phyloP scores from a whole-genome alignment of 2,329 filamentous ascomycete genomes.

The Diplodia sapinea region DNA sequence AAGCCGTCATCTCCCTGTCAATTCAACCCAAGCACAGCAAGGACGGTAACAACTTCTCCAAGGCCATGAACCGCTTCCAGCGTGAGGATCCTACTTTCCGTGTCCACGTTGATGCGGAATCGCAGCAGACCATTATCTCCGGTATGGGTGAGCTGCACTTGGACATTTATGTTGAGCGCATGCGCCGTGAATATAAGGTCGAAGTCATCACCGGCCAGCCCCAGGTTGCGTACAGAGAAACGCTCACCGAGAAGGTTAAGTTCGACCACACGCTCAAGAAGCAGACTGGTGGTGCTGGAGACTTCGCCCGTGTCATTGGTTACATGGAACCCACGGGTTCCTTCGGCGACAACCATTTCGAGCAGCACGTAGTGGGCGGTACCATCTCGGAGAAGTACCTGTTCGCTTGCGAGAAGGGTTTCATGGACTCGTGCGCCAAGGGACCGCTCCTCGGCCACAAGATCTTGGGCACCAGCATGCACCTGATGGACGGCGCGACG shows the following conservation, averaged over 20 bases:
- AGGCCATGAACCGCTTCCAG: slow-evolving; percentile 98
- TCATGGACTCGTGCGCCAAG: slow-evolving; percentile 79
- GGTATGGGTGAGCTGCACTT: slow-evolving; percentile 98
- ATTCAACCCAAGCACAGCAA: slow-evolving; percentile 95
- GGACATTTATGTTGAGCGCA: slow-evolving; percentile 96
- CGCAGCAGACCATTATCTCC: slow-evolving; percentile 95
- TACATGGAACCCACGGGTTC: slow-evolving; percentile 85
- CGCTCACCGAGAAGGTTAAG: slow-evolving; percentile 76
- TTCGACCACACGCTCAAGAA: slow-evolving; percentile 96
- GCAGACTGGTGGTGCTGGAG: slow-evolving; percentile 92
- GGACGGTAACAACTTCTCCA: slow-evolving; percentile 92
- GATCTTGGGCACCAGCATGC: slow-evolving; percentile 87
- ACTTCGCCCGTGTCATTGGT: slow-evolving; percentile 90
- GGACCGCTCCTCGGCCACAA: slow-evolving; percentile 91
- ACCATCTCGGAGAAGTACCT: slow-evolving; percentile 95
- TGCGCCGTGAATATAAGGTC: slow-evolving; percentile 94
- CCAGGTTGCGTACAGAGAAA: slow-evolving; percentile 96
- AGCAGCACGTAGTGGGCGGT: slow-evolving; percentile 85
- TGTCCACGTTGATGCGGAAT: slow-evolving; percentile 88
- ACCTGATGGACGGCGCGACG: slow-evolving; percentile 93
- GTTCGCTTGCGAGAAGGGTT: slow-evolving; percentile 93
- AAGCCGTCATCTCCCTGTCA: slow-evolving; percentile 96
- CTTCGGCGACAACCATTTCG: slow-evolving; percentile 78
- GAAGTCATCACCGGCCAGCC: slow-evolving; percentile 96
- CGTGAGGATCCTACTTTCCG: slow-evolving; percentile 98